Evolutionary conservation across 2,329 filamentous ascomycete genomes (phyloP).

Genomic region (Madurella fahalii): DNA sequence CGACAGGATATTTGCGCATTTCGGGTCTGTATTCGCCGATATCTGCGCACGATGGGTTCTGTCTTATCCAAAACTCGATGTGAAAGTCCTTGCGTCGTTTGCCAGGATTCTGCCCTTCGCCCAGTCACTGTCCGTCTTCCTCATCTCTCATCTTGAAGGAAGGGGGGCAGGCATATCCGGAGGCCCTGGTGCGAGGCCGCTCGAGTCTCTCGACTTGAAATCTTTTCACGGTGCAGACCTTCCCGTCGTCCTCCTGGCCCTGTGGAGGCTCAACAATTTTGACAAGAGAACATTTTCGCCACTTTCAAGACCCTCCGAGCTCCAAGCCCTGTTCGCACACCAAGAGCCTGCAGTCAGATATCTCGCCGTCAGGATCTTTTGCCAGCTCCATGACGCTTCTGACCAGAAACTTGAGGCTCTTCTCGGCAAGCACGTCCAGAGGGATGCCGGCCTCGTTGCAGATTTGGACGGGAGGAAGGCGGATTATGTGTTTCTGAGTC

Average conservation of each 20-base stretch:
- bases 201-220: slow-evolving; percentile 19
- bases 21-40: slow-evolving; percentile 74
- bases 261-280: slow-evolving; percentile 76
- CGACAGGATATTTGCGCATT: slow-evolving; percentile 68
- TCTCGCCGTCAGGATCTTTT: slow-evolving; percentile 76
- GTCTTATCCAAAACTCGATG: slow-evolving; percentile 38
- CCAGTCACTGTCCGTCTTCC: slow-evolving; percentile 71
- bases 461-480: slow-evolving; percentile 70
- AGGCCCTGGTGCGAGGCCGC: not conserved
- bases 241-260: slow-evolving; percentile 54
- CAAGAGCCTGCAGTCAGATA: slow-evolving; percentile 63
- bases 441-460: slow-evolving; percentile 57
- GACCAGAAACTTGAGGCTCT: slow-evolving; percentile 74
- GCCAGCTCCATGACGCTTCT: slow-evolving; percentile 71
- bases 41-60: slow-evolving; percentile 75
- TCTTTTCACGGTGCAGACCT: slow-evolving; percentile 28
- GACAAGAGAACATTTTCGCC: slow-evolving; percentile 64
- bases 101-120: slow-evolving; percentile 77
- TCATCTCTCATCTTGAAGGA: slow-evolving; percentile 34
- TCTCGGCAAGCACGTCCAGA: slow-evolving; percentile 60
- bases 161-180: slow-evolving; percentile 2
- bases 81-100: slow-evolving; percentile 63
- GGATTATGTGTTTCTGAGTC: slow-evolving; percentile 70
- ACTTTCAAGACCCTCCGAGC: slow-evolving; percentile 53
- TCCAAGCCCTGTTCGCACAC: slow-evolving; percentile 66